phyloP scores from a whole-genome alignment of 176 grass and related monocot genomes.

The Triticum timopheevii region DNA sequence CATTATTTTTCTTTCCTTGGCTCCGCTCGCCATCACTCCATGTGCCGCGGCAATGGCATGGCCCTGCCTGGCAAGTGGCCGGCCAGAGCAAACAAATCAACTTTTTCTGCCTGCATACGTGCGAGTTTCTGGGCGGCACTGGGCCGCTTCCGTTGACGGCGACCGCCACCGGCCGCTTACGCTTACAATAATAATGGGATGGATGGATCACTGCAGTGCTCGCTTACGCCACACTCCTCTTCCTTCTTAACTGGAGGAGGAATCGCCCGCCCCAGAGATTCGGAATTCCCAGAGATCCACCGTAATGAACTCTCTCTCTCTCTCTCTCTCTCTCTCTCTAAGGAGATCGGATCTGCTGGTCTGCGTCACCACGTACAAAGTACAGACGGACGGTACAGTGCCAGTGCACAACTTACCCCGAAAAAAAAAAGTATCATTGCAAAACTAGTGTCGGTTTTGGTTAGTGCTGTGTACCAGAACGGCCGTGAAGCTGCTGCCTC shows the following conservation, averaged over 20 bases:
- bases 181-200: not conserved
- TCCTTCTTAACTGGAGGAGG: not conserved
- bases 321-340: too few species aligned
- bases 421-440: not conserved
- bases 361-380: not conserved
- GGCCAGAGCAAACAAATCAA: constrained; percentile 3
- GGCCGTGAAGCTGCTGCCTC: not conserved
- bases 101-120: constrained; percentile 1
- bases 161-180: constrained; percentile 2
- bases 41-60: constrained; percentile 4
- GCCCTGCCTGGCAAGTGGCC: constrained; percentile 33
- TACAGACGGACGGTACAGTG: not conserved
- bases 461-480: not conserved
- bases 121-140: constrained; percentile 20
- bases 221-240: not conserved
- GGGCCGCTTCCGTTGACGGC: constrained; percentile 25
- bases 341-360: constrained; percentile 28
- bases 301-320: too few species aligned
- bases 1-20: not conserved
- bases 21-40: not conserved
- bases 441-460: not conserved
- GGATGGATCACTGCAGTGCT: constrained; percentile 9
- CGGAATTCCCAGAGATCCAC: not conserved
- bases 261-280: not conserved
- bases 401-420: too few species aligned